Evolutionary conservation across 2,329 filamentous ascomycete genomes (phyloP), one percentile per base, ranked within the genome.

Genomic region (Penicillium sp.): DNA sequence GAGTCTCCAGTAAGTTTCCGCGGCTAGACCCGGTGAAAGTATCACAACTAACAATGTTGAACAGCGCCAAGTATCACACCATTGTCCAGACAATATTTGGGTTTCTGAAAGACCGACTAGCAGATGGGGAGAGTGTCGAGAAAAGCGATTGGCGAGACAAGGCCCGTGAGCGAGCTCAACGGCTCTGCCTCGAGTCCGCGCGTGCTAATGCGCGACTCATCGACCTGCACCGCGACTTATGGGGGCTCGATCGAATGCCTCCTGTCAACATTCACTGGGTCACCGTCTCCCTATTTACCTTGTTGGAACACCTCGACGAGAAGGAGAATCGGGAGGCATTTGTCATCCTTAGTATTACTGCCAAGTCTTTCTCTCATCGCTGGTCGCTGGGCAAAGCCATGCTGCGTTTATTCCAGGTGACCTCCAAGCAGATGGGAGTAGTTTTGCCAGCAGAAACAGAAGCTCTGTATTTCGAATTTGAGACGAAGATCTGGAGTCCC

Each of bases 11-110:
- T 50, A 15, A 15, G 44, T 31, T 10, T 16, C 13, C 14, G n/a
- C 1, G n/a, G n/a, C n/a, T n/a, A n/a, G 19, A 14, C 25, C 14
- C 19, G 8, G 9, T 25, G n/a, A 19, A 13, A 33, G n/a, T 18
- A 4, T 4, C 14, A 8, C 16, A 13, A 38, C 39, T 45, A 36
- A 45, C 45, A 7, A 11, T 7, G 2, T 4, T 11, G 8, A 26
- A n/a, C 13, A 69, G 65, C 30, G 63, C 68, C 47, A 60, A 67
- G 29, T 64, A 66, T 29, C 59, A 70, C 34, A 45, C 56, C n/a
- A 53, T 65, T n/a, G 47, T 66, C 7, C 60, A 67, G 20, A 50
- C 51, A 2, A 47, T 68, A 1, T 67, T 60, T 38, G 58, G 46
- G 3, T 30, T 45, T 11, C 16, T 58, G 8, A 54, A 50, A 38